Evolutionary conservation across 345 rosid genomes (phyloP).

Genomic region (Gossypium herbaceum): DNA sequence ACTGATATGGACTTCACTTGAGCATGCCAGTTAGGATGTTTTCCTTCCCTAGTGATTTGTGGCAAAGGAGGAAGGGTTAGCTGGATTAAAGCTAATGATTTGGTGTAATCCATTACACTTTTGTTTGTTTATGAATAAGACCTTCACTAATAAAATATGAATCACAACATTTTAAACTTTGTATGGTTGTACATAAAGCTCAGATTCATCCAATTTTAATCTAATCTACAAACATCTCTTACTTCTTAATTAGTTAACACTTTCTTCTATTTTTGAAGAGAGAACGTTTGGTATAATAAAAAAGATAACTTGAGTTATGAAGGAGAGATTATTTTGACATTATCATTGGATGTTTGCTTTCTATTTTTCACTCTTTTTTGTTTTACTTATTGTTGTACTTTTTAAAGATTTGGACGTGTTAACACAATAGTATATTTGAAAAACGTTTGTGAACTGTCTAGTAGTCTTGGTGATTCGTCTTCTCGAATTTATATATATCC

Average conservation of each 20-base stretch:
- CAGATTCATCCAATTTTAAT: conserved; percentile 18
- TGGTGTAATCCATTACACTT: conserved; percentile 17
- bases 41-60: background rate
- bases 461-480: too few relatives aligned
- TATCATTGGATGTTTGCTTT: too few relatives aligned
- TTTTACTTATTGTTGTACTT: too few relatives aligned
- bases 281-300: background rate
- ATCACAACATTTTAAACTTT: background rate
- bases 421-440: too few relatives aligned
- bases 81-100: background rate
- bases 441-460: too few relatives aligned
- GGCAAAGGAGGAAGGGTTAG: background rate
- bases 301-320: background rate
- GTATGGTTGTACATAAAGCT: conserved; percentile 23
- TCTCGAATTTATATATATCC: too few relatives aligned
- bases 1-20: conserved; percentile 13
- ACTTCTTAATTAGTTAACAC: conserved; percentile 20
- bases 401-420: too few relatives aligned
- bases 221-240: conserved; percentile 27
- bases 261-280: background rate
- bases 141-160: conserved; percentile 7
- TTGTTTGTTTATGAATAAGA: conserved; percentile 20
- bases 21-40: background rate
- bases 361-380: too few relatives aligned
- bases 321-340: too few relatives aligned